Conservation (phyloP, 768 basidiomycete genomes). For the Serendipita sp. region DNA sequence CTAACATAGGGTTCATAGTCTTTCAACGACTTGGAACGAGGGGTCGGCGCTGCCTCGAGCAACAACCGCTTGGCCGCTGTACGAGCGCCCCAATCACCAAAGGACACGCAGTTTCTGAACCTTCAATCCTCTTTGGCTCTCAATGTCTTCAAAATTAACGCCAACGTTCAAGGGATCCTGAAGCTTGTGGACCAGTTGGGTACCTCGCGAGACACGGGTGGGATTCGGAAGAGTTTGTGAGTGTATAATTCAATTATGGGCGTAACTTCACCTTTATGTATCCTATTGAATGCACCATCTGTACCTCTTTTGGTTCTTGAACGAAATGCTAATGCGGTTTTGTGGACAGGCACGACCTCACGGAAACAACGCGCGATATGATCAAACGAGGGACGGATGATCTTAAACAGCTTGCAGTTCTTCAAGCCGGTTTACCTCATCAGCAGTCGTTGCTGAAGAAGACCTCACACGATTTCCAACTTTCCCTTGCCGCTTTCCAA, state of each 20-base stretch:
- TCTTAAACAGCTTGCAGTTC: conserved; percentile 67
- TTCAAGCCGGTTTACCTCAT: conserved; percentile 47
- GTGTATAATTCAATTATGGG: conserved; percentile 19
- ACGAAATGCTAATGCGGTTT: not conserved
- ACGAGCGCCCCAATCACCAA: conserved; percentile 25
- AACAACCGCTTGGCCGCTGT: not conserved
- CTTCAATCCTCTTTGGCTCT: conserved; percentile 71
- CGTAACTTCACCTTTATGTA: not conserved
- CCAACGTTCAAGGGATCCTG: conserved; percentile 89
- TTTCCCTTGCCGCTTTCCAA: conserved; percentile 83
- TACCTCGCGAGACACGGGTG: conserved; percentile 60
- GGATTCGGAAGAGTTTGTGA: conserved; percentile 70
- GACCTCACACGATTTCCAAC: conserved; percentile 81
- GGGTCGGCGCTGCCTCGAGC: not conserved
- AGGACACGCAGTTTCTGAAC: conserved; percentile 59
- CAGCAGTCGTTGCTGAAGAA: conserved; percentile 78
- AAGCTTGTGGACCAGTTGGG: conserved; percentile 96
- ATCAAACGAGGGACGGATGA: conserved; percentile 88
- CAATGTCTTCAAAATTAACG: conserved; percentile 97
- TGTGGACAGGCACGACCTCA: conserved; percentile 64
- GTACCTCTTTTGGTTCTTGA: not conserved
- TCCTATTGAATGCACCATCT: not conserved
- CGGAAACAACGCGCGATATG: conserved; percentile 87
- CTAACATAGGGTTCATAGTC: not conserved
- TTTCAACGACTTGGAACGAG: conserved; percentile 5